Evolutionary conservation across 208 protist genomes (phyloP).

Genomic region (Acanthamoeba lenticulata): DNA sequence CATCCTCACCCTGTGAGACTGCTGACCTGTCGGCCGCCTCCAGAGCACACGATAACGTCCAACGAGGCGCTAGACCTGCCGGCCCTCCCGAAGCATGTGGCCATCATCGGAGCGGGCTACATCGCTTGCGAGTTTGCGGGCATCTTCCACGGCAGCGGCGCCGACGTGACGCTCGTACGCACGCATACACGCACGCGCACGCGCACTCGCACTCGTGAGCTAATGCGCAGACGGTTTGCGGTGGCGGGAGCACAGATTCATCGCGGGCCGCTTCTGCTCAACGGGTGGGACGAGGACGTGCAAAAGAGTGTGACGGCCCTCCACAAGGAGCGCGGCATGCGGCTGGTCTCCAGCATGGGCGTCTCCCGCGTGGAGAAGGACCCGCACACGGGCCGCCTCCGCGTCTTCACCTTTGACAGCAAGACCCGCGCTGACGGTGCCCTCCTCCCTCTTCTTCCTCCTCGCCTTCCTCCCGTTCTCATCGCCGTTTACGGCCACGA

Average conservation of each 20-base stretch:
- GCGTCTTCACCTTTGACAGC: not conserved
- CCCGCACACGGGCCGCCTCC: not conserved
- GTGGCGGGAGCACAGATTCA: not conserved
- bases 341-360: not conserved
- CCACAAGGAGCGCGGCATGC: not conserved
- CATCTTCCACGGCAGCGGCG: conserved; percentile 34
- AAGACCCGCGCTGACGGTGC: not conserved
- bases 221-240: not conserved
- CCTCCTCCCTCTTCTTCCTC: not conserved
- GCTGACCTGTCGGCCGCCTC: not conserved
- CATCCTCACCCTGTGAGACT: too few species aligned
- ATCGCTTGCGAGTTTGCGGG: conserved; percentile 79
- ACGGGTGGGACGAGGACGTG: conserved; percentile 12
- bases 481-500: too few species aligned
- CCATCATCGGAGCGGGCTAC: conserved; percentile 85
- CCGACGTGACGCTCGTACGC: not conserved
- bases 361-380: not conserved
- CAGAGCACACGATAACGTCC: conserved; percentile 77
- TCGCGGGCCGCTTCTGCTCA: not conserved
- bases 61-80: conserved; percentile 85
- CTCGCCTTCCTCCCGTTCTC: too few species aligned
- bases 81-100: conserved; percentile 69
- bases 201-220: not conserved
- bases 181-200: too few species aligned
- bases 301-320: not conserved